Evolutionary conservation across 1,284 basidiomycete genomes (phyloP).

Genomic region (Boletellus sp.): DNA sequence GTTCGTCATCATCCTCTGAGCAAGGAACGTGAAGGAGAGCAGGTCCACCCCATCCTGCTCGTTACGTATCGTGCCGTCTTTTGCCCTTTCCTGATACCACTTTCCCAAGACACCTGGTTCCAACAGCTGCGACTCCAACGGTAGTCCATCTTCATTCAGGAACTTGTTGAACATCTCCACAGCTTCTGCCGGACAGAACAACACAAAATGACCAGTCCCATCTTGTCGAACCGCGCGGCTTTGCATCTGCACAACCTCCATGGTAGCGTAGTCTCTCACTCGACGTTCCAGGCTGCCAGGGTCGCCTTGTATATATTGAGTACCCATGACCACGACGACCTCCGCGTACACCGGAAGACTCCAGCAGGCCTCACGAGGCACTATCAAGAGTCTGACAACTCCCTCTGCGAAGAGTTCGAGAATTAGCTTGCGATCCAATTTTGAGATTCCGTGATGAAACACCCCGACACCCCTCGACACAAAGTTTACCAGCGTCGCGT

Average conservation of each 20-base stretch:
- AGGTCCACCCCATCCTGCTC: constrained; percentile 75
- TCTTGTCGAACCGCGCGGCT: constrained; percentile 72
- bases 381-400: constrained; percentile 79
- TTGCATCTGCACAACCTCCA: constrained; percentile 90
- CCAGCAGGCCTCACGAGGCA: constrained; percentile 84
- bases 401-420: constrained; percentile 84
- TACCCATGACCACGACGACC: constrained; percentile 87
- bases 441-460: constrained; percentile 73
- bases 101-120: constrained; percentile 47
- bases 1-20: constrained; percentile 71
- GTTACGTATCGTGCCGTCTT: constrained; percentile 40
- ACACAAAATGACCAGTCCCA: constrained; percentile 65
- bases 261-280: constrained; percentile 74
- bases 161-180: constrained; percentile 78
- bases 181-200: constrained; percentile 86
- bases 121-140: constrained; percentile 80
- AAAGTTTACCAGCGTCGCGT: constrained; percentile 68
- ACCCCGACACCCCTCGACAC: constrained; percentile 89
- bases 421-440: constrained; percentile 71
- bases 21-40: constrained; percentile 81
- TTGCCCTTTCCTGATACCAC: constrained; percentile 51
- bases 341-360: constrained; percentile 77
- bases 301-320: constrained; percentile 74
- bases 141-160: constrained; percentile 82
- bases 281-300: constrained; percentile 57